Base-by-base conservation (phyloP, 768 basidiomycete species). In the Clitopilus hobsonii region DNA sequence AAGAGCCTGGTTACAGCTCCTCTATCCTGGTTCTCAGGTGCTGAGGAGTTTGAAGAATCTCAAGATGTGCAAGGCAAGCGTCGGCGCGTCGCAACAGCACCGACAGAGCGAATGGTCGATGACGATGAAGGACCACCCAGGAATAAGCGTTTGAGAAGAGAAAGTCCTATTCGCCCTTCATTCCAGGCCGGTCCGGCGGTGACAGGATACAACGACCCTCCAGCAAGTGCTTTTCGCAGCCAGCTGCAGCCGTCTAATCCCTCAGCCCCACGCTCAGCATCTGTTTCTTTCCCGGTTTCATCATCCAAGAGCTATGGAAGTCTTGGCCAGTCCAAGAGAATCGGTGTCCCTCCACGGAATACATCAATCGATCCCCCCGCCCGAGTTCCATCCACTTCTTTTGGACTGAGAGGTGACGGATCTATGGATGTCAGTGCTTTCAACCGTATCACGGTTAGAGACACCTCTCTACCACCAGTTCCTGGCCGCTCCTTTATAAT, bases 351-450 rank as follows among this genome's bases (percentile, higher is more conserved):
- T 53, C 53, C 55, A 58, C 83, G 87, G 50, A 89, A 86, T 25
- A 86, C 87, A 83, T 88, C 87, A 45, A 82, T 87, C 65, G 88
- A 90, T 68, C 87, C 86, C 4, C 80, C 83, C 5, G 59, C 65
- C 38, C 67, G 61, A 16, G 62, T 70, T 29, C 65, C 75, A 11
- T 71, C 77, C 56, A 73, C 53, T 58, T 71, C 61, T 64, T 65
- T 71, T 71, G 75, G 55, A 38, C 76, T 83, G 64, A 78, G 80
- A 73, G 11, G 55, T 59, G 78, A 74, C 67, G 74, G 68, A 60
- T 67, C 71, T 41, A 69, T 76, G 63, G 73, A 72, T 51, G 55
- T 68, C 11, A 60, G 63, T 51, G 62, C 59, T 53, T 61, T 65
- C 52, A 62, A 68, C 49, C 67, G 65, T 49, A 64, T 58, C 51